phyloP scores from a whole-genome alignment of 768 basidiomycete species.

The Mrakia gelida region DNA sequence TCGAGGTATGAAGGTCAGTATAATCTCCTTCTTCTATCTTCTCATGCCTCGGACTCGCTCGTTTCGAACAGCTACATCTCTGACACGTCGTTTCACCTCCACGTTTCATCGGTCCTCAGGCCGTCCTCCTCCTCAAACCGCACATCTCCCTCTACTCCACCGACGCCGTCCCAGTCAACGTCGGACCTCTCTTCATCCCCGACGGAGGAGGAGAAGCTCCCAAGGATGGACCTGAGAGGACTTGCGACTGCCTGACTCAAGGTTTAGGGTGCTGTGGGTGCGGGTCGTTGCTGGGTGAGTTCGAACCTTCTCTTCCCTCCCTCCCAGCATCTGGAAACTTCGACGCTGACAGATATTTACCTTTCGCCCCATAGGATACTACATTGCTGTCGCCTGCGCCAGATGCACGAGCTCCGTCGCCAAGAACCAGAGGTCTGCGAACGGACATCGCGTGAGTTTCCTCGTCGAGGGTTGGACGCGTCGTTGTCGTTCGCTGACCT shows the following conservation, averaged over 20 bases:
- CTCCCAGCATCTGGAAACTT: constrained; percentile 14
- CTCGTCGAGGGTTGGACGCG: neutral
- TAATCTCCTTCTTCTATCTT: too few relatives aligned
- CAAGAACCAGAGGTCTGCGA: constrained; percentile 34
- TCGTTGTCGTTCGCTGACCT: constrained; percentile 40
- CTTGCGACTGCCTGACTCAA: constrained; percentile 81
- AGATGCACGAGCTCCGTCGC: constrained; percentile 70
- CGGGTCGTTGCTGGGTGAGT: constrained; percentile 49
- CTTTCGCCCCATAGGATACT: constrained; percentile 41
- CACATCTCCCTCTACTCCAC: constrained; percentile 77
- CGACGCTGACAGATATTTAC: constrained; percentile 17
- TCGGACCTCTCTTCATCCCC: constrained; percentile 35
- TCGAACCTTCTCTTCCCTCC: constrained; percentile 39
- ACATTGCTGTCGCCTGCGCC: constrained; percentile 47
- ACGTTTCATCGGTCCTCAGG: constrained; percentile 48
- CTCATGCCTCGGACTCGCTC: too few relatives aligned
- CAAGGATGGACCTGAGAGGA: constrained; percentile 47
- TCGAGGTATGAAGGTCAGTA: constrained; percentile 60
- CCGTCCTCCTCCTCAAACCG: constrained; percentile 74
- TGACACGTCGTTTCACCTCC: neutral
- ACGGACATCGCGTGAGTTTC: constrained; percentile 27
- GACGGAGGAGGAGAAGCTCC: constrained; percentile 26
- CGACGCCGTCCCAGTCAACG: constrained; percentile 68
- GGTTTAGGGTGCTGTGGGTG: constrained; percentile 75
- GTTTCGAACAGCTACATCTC: neutral